Percentiles rank a stretch among this genome's conserved stretches.
phyloP scores from a whole-genome alignment of 1,284 basidiomycete species.

The Schizopora paradoxa region DNA sequence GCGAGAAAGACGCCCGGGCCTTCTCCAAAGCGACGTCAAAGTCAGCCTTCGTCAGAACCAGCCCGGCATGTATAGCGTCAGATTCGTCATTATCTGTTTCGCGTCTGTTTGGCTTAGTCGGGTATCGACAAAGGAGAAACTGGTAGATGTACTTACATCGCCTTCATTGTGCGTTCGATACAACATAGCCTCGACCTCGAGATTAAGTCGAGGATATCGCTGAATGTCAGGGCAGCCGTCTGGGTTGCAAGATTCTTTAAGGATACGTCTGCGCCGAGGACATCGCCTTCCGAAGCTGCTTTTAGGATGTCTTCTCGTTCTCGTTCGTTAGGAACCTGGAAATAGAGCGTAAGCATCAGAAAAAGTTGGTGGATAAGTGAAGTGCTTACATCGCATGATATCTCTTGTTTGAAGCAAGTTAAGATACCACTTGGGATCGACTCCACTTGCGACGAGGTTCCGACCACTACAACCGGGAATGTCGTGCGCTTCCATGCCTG shows the following conservation, averaged over 20 bases:
- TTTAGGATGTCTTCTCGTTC: slow-evolving; percentile 66
- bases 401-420: slow-evolving; percentile 85
- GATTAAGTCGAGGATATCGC: slow-evolving; percentile 76
- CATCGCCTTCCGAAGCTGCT: slow-evolving; percentile 39
- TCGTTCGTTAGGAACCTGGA: slow-evolving; percentile 74
- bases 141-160: slow-evolving; percentile 33
- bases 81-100: slow-evolving; percentile 3
- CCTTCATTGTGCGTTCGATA: slow-evolving; percentile 45
- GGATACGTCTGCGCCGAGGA: slow-evolving; percentile 76
- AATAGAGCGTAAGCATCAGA: slow-evolving; percentile 10
- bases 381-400: slow-evolving; percentile 61
- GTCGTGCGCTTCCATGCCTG: slow-evolving; percentile 53
- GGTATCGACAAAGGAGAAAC: slow-evolving; percentile 5
- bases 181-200: slow-evolving; percentile 57
- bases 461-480: slow-evolving; percentile 70
- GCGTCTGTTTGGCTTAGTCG: slow-evolving; percentile 18
- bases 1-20: slow-evolving; percentile 78
- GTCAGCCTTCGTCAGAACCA: slow-evolving; percentile 53
- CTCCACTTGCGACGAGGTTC: slow-evolving; percentile 68
- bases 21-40: slow-evolving; percentile 73
- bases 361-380: slow-evolving; percentile 2
- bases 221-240: slow-evolving; percentile 88
- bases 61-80: slow-evolving; percentile 10
- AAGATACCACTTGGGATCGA: slow-evolving; percentile 64
- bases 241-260: slow-evolving; percentile 72